A percentile compares a stretch with the other conserved stretches of the same genome.
Evolutionary conservation across 2,329 filamentous ascomycete genomes (phyloP).

Genomic region (Rhinocladiella mackenziei): DNA sequence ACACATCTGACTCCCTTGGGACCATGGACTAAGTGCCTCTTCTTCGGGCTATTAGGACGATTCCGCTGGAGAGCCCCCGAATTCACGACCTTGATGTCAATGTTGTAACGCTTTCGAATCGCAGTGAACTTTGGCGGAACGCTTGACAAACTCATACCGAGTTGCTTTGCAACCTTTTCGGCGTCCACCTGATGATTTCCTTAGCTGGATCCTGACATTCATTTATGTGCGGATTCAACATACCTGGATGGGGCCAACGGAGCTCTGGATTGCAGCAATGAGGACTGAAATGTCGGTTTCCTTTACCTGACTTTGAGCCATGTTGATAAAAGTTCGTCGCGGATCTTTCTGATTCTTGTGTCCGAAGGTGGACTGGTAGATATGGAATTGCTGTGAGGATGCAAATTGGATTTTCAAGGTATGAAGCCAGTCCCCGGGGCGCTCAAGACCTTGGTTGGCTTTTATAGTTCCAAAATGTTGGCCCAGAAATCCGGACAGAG

Average conservation of each 20-base stretch:
- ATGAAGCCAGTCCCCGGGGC: too few species aligned
- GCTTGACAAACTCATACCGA: slow-evolving; percentile 22
- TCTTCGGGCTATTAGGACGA: slow-evolving; percentile 21
- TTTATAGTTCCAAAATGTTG: not conserved
- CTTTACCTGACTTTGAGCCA: slow-evolving; percentile 18
- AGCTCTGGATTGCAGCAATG: slow-evolving; percentile 22
- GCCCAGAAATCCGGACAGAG: not conserved
- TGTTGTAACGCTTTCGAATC: slow-evolving; percentile 20
- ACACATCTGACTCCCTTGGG: not conserved
- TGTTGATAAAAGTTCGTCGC: not conserved
- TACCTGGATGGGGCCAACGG: slow-evolving; percentile 23
- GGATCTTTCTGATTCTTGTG: not conserved
- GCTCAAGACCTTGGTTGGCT: not conserved
- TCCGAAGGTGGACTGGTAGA: too few species aligned
- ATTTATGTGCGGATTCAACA: not conserved
- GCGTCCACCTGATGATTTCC: slow-evolving; percentile 15
- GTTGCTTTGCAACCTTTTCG: slow-evolving; percentile 19
- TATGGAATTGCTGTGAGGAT: too few species aligned
- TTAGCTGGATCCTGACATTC: not conserved
- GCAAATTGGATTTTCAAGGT: too few species aligned
- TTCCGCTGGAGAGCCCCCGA: slow-evolving; percentile 23
- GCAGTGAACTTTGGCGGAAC: slow-evolving; percentile 24
- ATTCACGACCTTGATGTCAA: slow-evolving; percentile 26
- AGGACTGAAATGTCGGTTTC: slow-evolving; percentile 21
- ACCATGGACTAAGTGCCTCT: slow-evolving; percentile 7